Conservation (phyloP, 257 asterid species). For the Solanum okadae region DNA sequence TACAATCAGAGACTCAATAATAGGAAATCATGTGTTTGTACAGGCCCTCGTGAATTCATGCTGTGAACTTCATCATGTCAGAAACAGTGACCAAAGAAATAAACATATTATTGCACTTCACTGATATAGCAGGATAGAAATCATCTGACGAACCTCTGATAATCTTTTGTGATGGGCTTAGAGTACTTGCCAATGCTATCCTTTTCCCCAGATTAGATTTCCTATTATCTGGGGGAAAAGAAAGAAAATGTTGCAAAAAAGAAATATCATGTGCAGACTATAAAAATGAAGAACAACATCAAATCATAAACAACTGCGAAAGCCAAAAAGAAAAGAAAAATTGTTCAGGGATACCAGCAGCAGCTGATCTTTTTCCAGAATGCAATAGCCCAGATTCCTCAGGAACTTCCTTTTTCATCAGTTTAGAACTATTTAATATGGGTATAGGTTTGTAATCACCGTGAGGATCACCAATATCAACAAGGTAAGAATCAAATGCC, state of each 20-base stretch:
- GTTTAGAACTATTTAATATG: slow-evolving; percentile 8
- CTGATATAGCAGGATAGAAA: not conserved
- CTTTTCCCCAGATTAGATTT: slow-evolving; percentile 34
- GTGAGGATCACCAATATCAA: slow-evolving; percentile 65
- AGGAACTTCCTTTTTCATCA: slow-evolving; percentile 16
- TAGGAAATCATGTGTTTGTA: not conserved
- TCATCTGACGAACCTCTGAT: slow-evolving; percentile 53
- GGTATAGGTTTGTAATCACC: slow-evolving; percentile 34
- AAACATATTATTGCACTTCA: not conserved
- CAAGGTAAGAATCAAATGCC: slow-evolving; percentile 54
- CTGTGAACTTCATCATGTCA: not conserved
- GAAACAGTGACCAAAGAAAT: not conserved
- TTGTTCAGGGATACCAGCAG: slow-evolving; percentile 20
- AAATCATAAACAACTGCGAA: not conserved
- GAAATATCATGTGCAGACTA: not conserved
- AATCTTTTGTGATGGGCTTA: slow-evolving; percentile 76
- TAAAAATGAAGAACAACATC: not conserved
- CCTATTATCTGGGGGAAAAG: slow-evolving; percentile 28
- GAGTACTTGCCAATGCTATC: slow-evolving; percentile 24
- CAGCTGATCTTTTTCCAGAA: slow-evolving; percentile 19
- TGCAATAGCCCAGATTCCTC: slow-evolving; percentile 21
- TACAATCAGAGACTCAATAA: not conserved
- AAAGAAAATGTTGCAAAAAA: slow-evolving; percentile 13
- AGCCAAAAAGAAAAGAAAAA: not conserved
- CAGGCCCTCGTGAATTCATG: not conserved